Conservation (phyloP, 306 rosid genomes). For the Comarum palustre region DNA sequence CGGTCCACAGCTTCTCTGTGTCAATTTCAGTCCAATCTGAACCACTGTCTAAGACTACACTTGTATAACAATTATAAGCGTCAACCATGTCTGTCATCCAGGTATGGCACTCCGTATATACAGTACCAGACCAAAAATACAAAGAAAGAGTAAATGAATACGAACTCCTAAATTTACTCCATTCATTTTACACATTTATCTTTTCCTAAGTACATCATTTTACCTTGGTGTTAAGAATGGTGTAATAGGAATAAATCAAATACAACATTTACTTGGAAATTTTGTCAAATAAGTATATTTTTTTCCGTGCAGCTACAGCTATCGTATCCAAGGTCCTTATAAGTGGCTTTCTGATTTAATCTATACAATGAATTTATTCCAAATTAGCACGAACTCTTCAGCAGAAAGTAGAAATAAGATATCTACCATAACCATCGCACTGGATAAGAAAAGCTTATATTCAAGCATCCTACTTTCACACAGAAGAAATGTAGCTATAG, state of each 20-base stretch:
- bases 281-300: background rate
- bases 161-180: background rate
- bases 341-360: background rate
- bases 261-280: background rate
- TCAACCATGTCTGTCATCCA: background rate
- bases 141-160: background rate
- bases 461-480: background rate
- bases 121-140: background rate
- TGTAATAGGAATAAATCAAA: background rate
- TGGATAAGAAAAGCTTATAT: background rate
- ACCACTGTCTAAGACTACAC: background rate
- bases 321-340: background rate
- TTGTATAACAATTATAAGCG: background rate
- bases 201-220: background rate
- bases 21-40: slow-evolving; percentile 18
- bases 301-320: background rate
- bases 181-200: background rate
- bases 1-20: slow-evolving; percentile 26
- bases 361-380: background rate
- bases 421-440: background rate
- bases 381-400: background rate
- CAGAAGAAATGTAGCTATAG: background rate
- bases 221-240: background rate
- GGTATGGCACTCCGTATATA: background rate
- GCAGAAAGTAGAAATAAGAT: too few relatives aligned